phyloP scores from a whole-genome alignment of 495 filamentous ascomycete genomes.

The Hypoxylon lenormandii region DNA sequence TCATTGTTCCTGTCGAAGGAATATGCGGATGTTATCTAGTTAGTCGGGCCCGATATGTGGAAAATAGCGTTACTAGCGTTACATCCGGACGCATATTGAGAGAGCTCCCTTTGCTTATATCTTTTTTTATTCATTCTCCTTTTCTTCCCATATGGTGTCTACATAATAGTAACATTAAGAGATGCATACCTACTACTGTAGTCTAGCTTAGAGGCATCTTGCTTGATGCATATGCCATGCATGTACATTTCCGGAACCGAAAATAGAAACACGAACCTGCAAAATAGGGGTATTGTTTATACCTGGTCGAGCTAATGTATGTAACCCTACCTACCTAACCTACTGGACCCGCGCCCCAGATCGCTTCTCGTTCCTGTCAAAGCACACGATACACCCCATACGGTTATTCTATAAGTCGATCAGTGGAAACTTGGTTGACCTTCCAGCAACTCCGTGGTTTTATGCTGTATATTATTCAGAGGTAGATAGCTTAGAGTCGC shows the following conservation, averaged over 20 bases:
- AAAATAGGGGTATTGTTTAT: background rate
- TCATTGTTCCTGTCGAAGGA: background rate
- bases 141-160: background rate
- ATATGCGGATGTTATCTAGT: background rate
- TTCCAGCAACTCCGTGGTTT: no score
- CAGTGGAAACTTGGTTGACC: no score
- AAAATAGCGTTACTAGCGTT: no score
- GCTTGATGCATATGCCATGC: conserved; percentile 17
- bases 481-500: no score
- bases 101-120: no score
- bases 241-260: conserved; percentile 27
- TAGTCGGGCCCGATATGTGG: no score
- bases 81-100: no score
- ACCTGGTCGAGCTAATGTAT: conserved; percentile 23
- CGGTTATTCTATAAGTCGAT: no score
- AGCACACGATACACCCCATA: background rate
- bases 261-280: conserved; percentile 29
- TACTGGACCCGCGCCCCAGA: conserved; percentile 15
- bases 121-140: background rate
- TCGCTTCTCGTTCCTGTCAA: background rate
- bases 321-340: conserved; percentile 30
- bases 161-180: background rate
- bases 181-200: background rate
- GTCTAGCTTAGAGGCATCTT: conserved; percentile 2
- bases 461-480: no score